Percentiles rank a stretch among this genome's conserved stretches.
Conservation (phyloP, 2,329 filamentous ascomycete species). For the Paracoccidioides lutzii region DNA sequence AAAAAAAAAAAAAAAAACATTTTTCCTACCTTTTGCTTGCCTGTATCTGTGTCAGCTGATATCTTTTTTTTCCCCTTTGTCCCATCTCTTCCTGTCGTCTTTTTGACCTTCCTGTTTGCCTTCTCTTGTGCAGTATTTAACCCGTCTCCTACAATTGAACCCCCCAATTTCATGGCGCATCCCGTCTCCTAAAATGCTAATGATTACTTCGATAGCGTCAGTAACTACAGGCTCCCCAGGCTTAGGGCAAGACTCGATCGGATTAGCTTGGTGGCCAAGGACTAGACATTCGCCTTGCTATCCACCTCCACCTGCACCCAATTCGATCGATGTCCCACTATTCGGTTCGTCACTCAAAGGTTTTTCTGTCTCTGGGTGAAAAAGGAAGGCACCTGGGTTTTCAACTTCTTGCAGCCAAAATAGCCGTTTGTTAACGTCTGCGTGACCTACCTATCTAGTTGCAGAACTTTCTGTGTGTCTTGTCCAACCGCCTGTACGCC, state of each 20-base stretch:
- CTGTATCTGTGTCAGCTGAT: background rate
- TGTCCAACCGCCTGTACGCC: background rate
- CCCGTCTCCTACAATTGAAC: background rate
- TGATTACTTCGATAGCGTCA: background rate
- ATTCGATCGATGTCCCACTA: conserved; percentile 3
- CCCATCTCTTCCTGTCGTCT: background rate
- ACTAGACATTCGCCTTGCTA: background rate
- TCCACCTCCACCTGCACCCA: background rate
- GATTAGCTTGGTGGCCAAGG: background rate
- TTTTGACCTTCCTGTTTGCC: background rate
- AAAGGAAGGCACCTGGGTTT: background rate
- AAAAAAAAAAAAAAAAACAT: too few relatives aligned
- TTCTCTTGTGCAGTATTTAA: background rate
- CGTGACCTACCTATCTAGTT: background rate
- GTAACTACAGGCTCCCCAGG: background rate
- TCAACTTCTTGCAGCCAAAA: background rate
- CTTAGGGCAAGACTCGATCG: background rate
- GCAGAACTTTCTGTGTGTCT: background rate
- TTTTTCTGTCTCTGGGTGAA: background rate
- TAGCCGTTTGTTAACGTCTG: background rate
- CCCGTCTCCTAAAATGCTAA: background rate
- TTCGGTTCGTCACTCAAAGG: background rate
- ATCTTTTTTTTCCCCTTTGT: background rate
- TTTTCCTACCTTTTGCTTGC: background rate
- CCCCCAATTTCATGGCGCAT: background rate